Evolutionary conservation across 345 rosid species (phyloP), one percentile per base, ranked within the genome.

Genomic region (Chamaenerion angustifolium): DNA sequence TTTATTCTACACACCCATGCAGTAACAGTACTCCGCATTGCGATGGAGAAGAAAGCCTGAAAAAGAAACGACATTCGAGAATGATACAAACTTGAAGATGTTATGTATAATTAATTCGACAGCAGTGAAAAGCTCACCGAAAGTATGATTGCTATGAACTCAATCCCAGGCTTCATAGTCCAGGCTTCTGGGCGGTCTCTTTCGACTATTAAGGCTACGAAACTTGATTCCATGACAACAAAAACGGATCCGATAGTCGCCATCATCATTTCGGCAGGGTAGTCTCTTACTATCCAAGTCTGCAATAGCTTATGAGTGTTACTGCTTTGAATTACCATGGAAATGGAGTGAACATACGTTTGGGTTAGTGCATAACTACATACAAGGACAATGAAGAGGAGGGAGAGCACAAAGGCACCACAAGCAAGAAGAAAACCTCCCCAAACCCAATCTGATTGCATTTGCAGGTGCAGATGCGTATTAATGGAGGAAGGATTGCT

Each of bases 341-440:
- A 7, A 15, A 15, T 8, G 12, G 8, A 51, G 8, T 35, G 16
- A 21, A 17, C 25, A 3, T 21, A 11, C 25, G 25, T 2, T 21
- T 4, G 0, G 25, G 25, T 21, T 21, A 21, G 25, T 21, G 4
- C 25, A 21, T 21, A 21, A n/a, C 2, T 40, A 21, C 27, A 46
- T 49, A 78, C 90, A 82, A 79, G 83, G 16, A 83, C 21, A 19
- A 77, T 71, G 48, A 74, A 65, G 67, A 75, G 63, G 44, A 69
- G 17, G 27, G 90, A 69, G 4, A 52, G 46, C 45, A 63, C 46
- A 35, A 79, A 56, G 52, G 85, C 76, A 23, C 67, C 78, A 2
- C 51, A 58, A 49, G 79, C 83, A 2, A 81, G 72, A 51, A 79
- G 73, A 45, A 76, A 51, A 51, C 85, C 94, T 0, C 85, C 96